Evolutionary conservation across 345 rosid species (phyloP), one percentile per base, ranked within the genome.

Genomic region (Salix purpurea): DNA sequence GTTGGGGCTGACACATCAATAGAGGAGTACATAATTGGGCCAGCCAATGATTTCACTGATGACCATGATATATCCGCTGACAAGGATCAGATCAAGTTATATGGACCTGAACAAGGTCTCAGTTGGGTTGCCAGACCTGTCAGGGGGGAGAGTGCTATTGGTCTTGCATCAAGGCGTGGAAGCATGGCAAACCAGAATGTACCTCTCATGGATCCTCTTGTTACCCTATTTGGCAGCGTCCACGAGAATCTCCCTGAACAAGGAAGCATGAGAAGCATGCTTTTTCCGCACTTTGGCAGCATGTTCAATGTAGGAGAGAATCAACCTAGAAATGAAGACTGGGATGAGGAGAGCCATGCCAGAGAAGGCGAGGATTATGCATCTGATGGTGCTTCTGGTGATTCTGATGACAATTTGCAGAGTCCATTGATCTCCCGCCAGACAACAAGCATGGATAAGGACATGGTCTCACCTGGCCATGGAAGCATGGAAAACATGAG

Each of bases 391-490:
- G 96, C 74, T 70, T 88, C 75, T 65, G 86, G 65, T 66, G 93
- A 89, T 67, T 91, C 92, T 30, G 97, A 93, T 76, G 94, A 86
- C 72, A 89, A 92, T 42, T 85, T 96, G 78, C 97, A 87, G 34
- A 91, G 94, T 78, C 99, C 98, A 1, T 84, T 96, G 84, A 93
- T 96, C 74, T 96, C 98, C 24, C 96, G 97, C 30, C 98, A 96
- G 81, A 78, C 92, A 9, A 96, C 97, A 40, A 90, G 92, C 70
- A 72, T 77, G 81, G 99, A 91, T 24, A 91, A 88, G 87, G 97
- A 87, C 79, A 70, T 92, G 83, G 78, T 77, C 37, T 87, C 81
- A 23, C 79, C 73, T 61, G 79, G 68, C 39, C 92, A 91, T 14
- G 93, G 92, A 61, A 87, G 83, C 80, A 81, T 87, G 79, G 70